A percentile compares a stretch with the other conserved stretches of the same genome.
phyloP scores from a whole-genome alignment of 495 filamentous ascomycete genomes.

The Penicillium flavigenum region DNA sequence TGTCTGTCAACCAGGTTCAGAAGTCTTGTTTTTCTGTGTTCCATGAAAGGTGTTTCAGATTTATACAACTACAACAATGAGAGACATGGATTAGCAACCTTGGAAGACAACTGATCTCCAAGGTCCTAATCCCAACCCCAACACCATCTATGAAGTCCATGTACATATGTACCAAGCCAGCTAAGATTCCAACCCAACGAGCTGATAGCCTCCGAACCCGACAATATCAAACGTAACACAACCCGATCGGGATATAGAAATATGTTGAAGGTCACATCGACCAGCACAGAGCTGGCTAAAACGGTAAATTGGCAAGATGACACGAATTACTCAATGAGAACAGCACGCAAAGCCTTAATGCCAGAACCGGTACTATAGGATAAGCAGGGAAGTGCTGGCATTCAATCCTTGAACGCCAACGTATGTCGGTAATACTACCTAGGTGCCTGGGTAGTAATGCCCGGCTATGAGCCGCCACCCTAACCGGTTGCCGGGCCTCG shows the following conservation, averaged over 20 bases:
- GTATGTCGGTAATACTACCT: too few species aligned
- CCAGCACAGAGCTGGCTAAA: background rate
- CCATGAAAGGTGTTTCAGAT: background rate
- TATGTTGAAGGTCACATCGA: background rate
- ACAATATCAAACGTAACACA: background rate
- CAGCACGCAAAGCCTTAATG: background rate
- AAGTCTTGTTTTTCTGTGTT: slow-evolving; percentile 5
- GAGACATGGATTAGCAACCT: background rate
- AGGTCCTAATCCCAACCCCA: background rate
- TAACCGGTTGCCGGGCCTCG: slow-evolving; percentile 18
- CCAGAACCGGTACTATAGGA: background rate
- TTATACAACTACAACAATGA: background rate
- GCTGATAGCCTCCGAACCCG: background rate
- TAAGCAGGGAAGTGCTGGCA: background rate
- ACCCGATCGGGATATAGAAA: background rate
- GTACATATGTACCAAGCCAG: background rate
- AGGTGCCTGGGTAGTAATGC: too few species aligned
- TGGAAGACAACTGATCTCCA: background rate
- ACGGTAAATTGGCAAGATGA: background rate
- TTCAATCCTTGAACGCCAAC: too few species aligned
- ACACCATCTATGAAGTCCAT: background rate
- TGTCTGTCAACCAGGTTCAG: background rate
- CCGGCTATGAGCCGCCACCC: background rate
- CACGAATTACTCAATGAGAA: background rate
- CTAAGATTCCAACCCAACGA: background rate